Evolutionary conservation across 257 asterid genomes (phyloP).

Genomic region (Nicotiana sylvestris): DNA sequence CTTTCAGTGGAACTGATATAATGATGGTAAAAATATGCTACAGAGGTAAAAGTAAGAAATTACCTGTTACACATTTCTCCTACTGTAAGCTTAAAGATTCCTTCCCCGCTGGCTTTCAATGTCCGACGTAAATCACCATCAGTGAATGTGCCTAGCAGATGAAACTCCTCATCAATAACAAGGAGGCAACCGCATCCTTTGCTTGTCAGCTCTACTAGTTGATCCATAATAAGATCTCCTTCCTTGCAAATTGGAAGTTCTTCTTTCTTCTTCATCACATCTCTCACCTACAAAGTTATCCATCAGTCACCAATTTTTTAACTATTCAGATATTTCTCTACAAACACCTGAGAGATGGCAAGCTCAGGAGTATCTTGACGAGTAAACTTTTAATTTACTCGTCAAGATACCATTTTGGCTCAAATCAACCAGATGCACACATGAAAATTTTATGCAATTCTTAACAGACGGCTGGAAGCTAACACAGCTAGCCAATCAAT

Average conservation of each 20-base stretch:
- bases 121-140: constrained; percentile 94
- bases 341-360: neutral
- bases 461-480: neutral
- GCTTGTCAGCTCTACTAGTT: constrained; percentile 84
- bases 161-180: constrained; percentile 55
- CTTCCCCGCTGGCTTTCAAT: constrained; percentile 80
- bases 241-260: constrained; percentile 87
- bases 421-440: neutral
- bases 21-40: neutral
- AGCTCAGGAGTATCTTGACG: neutral
- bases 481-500: neutral
- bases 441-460: neutral
- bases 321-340: neutral
- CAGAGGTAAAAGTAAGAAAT: neutral
- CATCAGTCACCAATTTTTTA: neutral
- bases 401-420: neutral
- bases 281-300: constrained; percentile 59
- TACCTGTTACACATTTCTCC: constrained; percentile 97
- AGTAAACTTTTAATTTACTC: neutral
- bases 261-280: constrained; percentile 80
- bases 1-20: neutral
- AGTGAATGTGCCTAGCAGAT: constrained; percentile 79
- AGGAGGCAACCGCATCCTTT: constrained; percentile 97
- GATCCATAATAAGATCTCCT: constrained; percentile 82
- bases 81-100: constrained; percentile 82